These are phyloP conservation scores for Aureobasidium sp. DNA, from an alignment of 2,329 filamentous ascomycete species.

Conservation along the genomic window DNA sequence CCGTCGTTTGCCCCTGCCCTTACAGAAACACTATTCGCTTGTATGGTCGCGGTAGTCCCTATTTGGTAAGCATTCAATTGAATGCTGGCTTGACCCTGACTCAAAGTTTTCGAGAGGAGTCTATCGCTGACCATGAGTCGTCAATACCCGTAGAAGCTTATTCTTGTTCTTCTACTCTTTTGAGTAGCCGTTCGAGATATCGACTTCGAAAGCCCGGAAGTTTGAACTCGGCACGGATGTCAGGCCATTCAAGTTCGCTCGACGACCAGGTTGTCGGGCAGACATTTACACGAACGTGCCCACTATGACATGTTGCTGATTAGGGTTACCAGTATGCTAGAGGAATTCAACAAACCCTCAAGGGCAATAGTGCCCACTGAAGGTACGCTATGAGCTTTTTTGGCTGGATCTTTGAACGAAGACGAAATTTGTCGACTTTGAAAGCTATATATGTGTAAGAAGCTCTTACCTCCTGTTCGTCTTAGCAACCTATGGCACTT, in stretches of 20 bases:
- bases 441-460: not conserved
- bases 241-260: not conserved
- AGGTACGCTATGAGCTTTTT: not conserved
- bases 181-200: not conserved
- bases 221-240: not conserved
- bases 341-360: not conserved
- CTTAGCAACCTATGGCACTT: not conserved
- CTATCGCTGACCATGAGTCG: too few relatives aligned
- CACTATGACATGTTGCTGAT: not conserved
- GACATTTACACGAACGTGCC: not conserved
- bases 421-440: too few relatives aligned
- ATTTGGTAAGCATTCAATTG: not conserved
- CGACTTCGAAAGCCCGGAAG: not conserved
- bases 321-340: not conserved
- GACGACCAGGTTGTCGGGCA: not conserved
- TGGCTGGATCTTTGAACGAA: too few relatives aligned
- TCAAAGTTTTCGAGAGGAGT: not conserved
- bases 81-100: not conserved
- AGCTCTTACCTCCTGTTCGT: not conserved
- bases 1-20: not conserved
- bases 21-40: too few relatives aligned
- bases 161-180: not conserved
- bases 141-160: not conserved
- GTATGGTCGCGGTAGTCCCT: not conserved
- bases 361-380: not conserved